Evolutionary conservation across 2,329 filamentous ascomycete genomes (phyloP).

Genomic region (Nothophoma quercina): DNA sequence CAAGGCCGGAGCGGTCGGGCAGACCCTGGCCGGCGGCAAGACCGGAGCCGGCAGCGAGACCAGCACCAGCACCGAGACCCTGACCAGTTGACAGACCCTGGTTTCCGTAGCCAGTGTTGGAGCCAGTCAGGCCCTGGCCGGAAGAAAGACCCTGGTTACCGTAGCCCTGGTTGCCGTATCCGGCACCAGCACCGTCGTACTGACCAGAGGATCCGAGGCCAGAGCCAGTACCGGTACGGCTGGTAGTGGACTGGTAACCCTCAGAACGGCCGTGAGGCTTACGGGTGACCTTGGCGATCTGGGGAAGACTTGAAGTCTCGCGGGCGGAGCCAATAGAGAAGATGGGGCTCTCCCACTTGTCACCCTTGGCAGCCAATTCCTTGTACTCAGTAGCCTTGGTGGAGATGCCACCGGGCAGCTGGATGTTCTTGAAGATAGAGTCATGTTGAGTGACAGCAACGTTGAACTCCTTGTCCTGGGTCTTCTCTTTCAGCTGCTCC

Average conservation of each 20-base stretch:
- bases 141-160: slow-evolving; percentile 8
- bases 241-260: slow-evolving; percentile 36
- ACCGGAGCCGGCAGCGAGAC: slow-evolving; percentile 6
- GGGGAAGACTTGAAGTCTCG: slow-evolving; percentile 75
- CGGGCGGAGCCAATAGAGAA: slow-evolving; percentile 85
- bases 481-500: slow-evolving; percentile 57
- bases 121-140: slow-evolving; percentile 7
- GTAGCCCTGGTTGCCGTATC: no score
- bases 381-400: slow-evolving; percentile 94
- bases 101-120: slow-evolving; percentile 15
- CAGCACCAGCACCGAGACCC: slow-evolving; percentile 11
- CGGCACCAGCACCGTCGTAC: slow-evolving; percentile 21
- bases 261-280: slow-evolving; percentile 63
- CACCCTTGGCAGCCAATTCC: slow-evolving; percentile 84
- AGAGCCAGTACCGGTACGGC: slow-evolving; percentile 24
- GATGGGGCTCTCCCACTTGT: slow-evolving; percentile 93
- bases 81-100: slow-evolving; percentile 8
- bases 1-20: slow-evolving; percentile 16
- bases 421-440: slow-evolving; percentile 88
- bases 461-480: slow-evolving; percentile 77
- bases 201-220: slow-evolving; percentile 26
- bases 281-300: slow-evolving; percentile 60
- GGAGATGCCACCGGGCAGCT: slow-evolving; percentile 86
- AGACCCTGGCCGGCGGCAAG: slow-evolving; percentile 10
- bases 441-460: slow-evolving; percentile 86